A percentile compares a stretch with the other conserved stretches of the same genome.
Evolutionary conservation across 371 early-diverging fungal genomes (phyloP).

Genomic region (Parasitella parasitica): DNA sequence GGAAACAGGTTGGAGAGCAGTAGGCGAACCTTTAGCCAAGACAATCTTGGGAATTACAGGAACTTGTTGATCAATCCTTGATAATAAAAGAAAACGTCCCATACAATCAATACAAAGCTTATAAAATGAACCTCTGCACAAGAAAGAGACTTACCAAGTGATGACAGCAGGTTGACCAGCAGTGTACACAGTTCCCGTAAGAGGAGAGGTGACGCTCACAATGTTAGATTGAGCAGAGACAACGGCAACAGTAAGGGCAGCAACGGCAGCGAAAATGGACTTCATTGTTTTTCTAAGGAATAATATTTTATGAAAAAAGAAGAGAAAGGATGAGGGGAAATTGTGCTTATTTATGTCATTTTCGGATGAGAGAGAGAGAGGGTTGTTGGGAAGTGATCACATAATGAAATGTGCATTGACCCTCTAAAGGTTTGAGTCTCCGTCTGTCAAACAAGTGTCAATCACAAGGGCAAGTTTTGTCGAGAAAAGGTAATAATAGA

Average conservation of each 20-base stretch:
- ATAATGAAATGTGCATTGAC: not conserved
- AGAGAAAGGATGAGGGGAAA: not conserved
- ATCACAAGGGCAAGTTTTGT: not conserved
- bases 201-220: conserved; percentile 37
- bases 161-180: conserved; percentile 37
- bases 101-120: too few species aligned
- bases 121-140: conserved; percentile 8
- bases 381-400: not conserved
- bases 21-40: conserved; percentile 16
- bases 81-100: too few species aligned
- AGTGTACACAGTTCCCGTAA: conserved; percentile 30
- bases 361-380: not conserved
- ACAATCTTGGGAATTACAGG: conserved; percentile 23
- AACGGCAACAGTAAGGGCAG: conserved; percentile 25
- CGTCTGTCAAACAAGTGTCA: not conserved
- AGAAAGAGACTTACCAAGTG: conserved; percentile 23
- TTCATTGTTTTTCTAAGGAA: conserved; percentile 11
- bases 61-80: conserved; percentile 17
- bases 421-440: not conserved
- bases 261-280: conserved; percentile 29
- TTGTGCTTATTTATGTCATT: not conserved
- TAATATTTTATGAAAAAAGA: too few species aligned
- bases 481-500: not conserved
- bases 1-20: conserved; percentile 11
- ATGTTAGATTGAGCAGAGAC: conserved; percentile 33